These are phyloP conservation scores for Beauveria sp. DNA, from an alignment of 2,329 filamentous ascomycete genomes.

Conservation along the genomic window DNA sequence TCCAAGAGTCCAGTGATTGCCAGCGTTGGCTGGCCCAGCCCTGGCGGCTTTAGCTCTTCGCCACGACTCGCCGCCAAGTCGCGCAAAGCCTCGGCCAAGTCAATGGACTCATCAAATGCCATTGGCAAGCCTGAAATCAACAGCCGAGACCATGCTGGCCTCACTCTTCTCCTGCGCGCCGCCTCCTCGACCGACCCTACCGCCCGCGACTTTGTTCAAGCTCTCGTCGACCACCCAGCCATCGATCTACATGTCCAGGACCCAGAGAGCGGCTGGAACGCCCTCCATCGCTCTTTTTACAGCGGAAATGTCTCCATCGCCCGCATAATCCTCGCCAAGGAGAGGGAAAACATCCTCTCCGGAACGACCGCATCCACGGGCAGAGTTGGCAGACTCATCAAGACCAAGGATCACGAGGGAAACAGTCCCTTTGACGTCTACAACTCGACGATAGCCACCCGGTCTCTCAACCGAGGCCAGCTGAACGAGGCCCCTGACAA, in stretches of 20 bases:
- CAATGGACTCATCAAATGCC: constrained; percentile 35
- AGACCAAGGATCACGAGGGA: constrained; percentile 91
- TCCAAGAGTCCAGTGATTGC: constrained; percentile 46
- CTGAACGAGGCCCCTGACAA: constrained; percentile 28
- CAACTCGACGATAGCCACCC: constrained; percentile 73
- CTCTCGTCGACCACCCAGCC: constrained; percentile 72
- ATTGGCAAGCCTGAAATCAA: constrained; percentile 66
- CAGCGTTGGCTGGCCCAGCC: constrained; percentile 20
- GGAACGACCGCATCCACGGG: constrained; percentile 52
- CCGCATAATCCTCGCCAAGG: constrained; percentile 70
- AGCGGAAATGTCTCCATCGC: constrained; percentile 84
- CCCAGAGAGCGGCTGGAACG: constrained; percentile 90
- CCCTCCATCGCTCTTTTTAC: constrained; percentile 84
- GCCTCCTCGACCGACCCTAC: constrained; percentile 65
- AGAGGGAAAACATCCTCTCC: constrained; percentile 55
- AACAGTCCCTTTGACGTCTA: constrained; percentile 94
- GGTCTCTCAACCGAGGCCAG: constrained; percentile 46
- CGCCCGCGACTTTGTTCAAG: constrained; percentile 66
- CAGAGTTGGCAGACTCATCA: constrained; percentile 70
- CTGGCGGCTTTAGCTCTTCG: constrained; percentile 38
- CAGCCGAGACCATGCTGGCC: constrained; percentile 69
- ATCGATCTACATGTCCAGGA: constrained; percentile 85
- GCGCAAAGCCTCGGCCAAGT: constrained; percentile 38
- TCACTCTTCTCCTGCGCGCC: constrained; percentile 78
- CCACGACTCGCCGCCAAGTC: constrained; percentile 41